These are phyloP conservation scores for Arachnomyces sp. DNA, from an alignment of 2,329 filamentous ascomycete species.

Conservation along the genomic window DNA sequence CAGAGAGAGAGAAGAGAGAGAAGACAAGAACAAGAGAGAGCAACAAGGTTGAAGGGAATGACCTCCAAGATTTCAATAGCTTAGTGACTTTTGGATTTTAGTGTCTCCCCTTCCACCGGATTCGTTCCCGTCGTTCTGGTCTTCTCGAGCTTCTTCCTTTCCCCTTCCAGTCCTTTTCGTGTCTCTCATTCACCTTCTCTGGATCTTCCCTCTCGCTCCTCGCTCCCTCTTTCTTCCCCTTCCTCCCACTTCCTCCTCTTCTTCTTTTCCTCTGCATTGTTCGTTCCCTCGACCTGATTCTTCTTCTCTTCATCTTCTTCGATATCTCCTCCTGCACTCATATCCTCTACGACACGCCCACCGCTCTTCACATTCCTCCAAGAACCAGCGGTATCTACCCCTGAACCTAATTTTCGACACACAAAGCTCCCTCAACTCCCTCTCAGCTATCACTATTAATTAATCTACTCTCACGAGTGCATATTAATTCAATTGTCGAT, in stretches of 20 bases:
- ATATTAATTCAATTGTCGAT: no score
- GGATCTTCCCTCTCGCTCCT: constrained; percentile 2
- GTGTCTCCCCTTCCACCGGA: constrained; percentile 26
- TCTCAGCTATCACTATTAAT: no score
- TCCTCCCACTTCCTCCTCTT: constrained; percentile 14
- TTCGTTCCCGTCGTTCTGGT: constrained; percentile 30
- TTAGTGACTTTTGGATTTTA: constrained; percentile 18
- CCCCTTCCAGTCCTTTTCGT: constrained; percentile 20
- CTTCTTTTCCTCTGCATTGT: constrained; percentile 15
- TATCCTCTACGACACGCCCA: no score
- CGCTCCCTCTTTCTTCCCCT: constrained; percentile 8
- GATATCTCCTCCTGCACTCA: constrained; percentile 18
- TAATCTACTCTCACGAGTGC: no score
- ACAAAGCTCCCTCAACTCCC: no score
- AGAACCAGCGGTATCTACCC: no score
- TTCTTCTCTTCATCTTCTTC: constrained; percentile 18
- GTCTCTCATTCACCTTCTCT: no score
- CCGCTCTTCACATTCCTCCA: no score
- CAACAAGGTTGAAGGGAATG: constrained; percentile 8
- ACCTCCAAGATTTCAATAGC: constrained; percentile 8
- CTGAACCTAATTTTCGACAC: no score
- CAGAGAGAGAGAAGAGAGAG: not conserved
- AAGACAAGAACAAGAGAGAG: constrained; percentile 4
- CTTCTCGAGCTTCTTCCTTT: constrained; percentile 20
- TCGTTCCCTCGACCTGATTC: no score